Conservation (phyloP, 2,329 filamentous ascomycete species). For the Aspergillus transmontanensis region DNA sequence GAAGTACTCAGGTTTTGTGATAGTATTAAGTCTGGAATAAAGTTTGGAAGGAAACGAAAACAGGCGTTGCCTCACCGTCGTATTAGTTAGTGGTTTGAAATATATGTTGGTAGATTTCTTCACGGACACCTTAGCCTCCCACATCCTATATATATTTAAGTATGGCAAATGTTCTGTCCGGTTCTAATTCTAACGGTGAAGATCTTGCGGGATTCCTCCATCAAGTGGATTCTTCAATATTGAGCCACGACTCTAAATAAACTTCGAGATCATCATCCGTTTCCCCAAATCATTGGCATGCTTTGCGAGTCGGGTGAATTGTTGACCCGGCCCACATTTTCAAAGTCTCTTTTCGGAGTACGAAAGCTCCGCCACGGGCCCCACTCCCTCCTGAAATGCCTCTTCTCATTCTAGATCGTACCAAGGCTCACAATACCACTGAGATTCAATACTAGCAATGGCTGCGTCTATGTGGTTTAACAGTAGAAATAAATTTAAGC, state of each 20-base stretch:
- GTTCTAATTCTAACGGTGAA: background rate
- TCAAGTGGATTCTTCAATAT: background rate
- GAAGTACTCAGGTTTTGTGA: too few relatives aligned
- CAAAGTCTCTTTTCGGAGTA: too few relatives aligned
- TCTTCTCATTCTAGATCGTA: background rate
- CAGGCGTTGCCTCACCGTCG: background rate
- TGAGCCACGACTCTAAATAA: background rate
- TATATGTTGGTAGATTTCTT: background rate
- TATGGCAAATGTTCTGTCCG: background rate
- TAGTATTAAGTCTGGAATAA: background rate
- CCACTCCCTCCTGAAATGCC: background rate
- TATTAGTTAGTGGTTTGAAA: background rate
- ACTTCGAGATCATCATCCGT: background rate
- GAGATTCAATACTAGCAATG: background rate
- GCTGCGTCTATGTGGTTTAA: background rate
- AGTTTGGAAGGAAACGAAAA: background rate
- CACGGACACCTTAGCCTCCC: background rate
- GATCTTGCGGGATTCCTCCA: background rate
- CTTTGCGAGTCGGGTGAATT: background rate
- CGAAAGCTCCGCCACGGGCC: background rate
- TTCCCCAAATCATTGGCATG: background rate
- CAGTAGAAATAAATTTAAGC: background rate
- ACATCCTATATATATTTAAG: background rate
- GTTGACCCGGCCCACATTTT: background rate
- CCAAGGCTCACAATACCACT: background rate